Conservation (phyloP, 192 early-diverging fungal species). For the Phycomyces blakesleeanus region DNA sequence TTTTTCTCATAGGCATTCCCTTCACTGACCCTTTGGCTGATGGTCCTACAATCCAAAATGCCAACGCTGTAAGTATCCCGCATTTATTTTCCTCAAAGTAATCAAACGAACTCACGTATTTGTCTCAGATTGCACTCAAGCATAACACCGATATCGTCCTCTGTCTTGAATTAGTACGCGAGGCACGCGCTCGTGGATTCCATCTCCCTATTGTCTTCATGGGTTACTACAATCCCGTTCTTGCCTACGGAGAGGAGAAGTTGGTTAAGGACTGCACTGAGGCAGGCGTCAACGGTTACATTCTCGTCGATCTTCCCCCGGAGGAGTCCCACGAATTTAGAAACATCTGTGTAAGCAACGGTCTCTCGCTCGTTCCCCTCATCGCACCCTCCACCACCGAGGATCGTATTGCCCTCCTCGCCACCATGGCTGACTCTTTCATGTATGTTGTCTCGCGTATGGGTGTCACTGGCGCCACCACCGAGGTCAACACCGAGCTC, state of each 20-base stretch:
- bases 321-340: constrained; percentile 92
- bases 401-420: constrained; percentile 71
- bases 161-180: constrained; percentile 76
- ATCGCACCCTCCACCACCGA: constrained; percentile 92
- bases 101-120: not conserved
- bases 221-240: constrained; percentile 98
- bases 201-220: constrained; percentile 92
- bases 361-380: constrained; percentile 34
- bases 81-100: not conserved
- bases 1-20: constrained; percentile 63
- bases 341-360: constrained; percentile 62
- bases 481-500: constrained; percentile 63
- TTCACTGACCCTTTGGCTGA: constrained; percentile 98
- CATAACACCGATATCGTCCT: constrained; percentile 74
- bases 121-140: constrained; percentile 64
- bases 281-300: constrained; percentile 91
- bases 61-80: constrained; percentile 61
- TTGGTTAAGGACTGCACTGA: constrained; percentile 81
- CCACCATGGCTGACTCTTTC: constrained; percentile 84
- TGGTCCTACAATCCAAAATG: constrained; percentile 94
- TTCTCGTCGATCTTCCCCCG: constrained; percentile 96
- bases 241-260: constrained; percentile 87
- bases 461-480: constrained; percentile 89
- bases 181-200: constrained; percentile 81
- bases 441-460: constrained; percentile 93